These are phyloP conservation scores for Microascus cirrosus DNA, from an alignment of 2,329 filamentous ascomycete genomes.

Conservation along the genomic window DNA sequence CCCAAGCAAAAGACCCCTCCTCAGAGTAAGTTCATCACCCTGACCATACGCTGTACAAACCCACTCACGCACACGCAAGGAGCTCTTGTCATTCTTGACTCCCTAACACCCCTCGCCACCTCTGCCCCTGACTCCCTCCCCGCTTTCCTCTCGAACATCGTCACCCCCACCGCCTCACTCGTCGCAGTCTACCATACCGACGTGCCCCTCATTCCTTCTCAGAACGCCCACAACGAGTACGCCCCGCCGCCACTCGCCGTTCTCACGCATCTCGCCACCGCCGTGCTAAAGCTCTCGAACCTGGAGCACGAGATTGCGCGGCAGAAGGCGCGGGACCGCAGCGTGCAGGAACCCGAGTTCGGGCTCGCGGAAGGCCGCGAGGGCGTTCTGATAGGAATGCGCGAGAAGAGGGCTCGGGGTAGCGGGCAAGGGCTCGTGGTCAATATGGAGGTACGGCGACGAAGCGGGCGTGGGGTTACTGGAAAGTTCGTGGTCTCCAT, in stretches of 20 bases:
- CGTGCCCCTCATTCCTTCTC: slow-evolving; percentile 45
- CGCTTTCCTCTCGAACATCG: slow-evolving; percentile 57
- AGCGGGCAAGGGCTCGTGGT: slow-evolving; percentile 49
- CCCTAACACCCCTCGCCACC: slow-evolving; percentile 55
- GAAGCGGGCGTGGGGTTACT: slow-evolving; percentile 65
- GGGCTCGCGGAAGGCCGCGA: slow-evolving; percentile 69
- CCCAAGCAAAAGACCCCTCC: slow-evolving; percentile 16
- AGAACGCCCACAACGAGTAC: slow-evolving; percentile 36
- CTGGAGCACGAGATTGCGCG: slow-evolving; percentile 63
- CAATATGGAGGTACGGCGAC: slow-evolving; percentile 75
- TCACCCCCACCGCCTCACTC: slow-evolving; percentile 58
- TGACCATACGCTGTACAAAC: background rate
- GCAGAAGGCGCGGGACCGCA: slow-evolving; percentile 66
- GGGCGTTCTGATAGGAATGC: slow-evolving; percentile 63
- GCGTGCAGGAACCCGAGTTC: slow-evolving; percentile 63
- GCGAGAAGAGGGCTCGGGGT: slow-evolving; percentile 29
- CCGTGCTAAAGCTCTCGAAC: slow-evolving; percentile 63
- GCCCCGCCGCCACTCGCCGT: slow-evolving; percentile 60
- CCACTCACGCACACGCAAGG: slow-evolving; percentile 32
- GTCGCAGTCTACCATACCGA: slow-evolving; percentile 77
- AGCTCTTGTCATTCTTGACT: slow-evolving; percentile 69
- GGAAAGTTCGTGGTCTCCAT: slow-evolving; percentile 49
- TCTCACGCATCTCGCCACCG: slow-evolving; percentile 78
- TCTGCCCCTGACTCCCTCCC: slow-evolving; percentile 45
- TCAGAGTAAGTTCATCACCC: slow-evolving; percentile 4